These are phyloP conservation scores for Tulasnella sp. DNA, from an alignment of 768 basidiomycete genomes.

Conservation along the genomic window DNA sequence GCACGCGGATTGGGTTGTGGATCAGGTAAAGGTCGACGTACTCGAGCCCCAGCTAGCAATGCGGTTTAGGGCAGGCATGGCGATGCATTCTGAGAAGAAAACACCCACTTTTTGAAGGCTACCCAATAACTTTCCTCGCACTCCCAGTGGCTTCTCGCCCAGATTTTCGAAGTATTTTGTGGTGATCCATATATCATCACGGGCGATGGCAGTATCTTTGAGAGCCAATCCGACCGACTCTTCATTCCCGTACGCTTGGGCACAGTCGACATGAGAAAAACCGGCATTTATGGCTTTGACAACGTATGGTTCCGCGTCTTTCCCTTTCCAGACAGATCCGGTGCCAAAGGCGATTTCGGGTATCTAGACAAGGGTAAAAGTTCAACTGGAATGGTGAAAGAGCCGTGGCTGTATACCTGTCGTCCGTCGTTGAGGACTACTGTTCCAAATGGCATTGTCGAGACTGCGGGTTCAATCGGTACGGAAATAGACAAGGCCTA, in stretches of 20 bases:
- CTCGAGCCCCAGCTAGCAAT: constrained; percentile 42
- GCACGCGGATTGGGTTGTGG: constrained; percentile 35
- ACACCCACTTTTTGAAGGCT: constrained; percentile 41
- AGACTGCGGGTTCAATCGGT: too few relatives aligned
- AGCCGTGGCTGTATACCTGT: constrained; percentile 21
- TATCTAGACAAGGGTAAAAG: constrained; percentile 38
- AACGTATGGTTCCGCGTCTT: constrained; percentile 44
- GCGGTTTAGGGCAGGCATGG: background rate
- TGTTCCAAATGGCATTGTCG: constrained; percentile 47
- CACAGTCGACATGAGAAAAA: constrained; percentile 34
- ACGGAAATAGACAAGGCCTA: too few relatives aligned
- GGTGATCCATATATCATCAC: constrained; percentile 50
- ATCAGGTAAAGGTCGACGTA: constrained; percentile 62
- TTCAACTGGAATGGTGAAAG: background rate
- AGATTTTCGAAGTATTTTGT: constrained; percentile 48
- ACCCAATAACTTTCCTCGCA: constrained; percentile 11
- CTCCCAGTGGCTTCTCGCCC: constrained; percentile 20
- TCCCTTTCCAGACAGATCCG: constrained; percentile 49
- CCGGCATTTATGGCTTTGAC: constrained; percentile 47
- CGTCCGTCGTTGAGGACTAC: constrained; percentile 46
- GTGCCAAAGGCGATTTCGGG: constrained; percentile 53
- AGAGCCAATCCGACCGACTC: constrained; percentile 14
- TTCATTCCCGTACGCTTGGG: constrained; percentile 29
- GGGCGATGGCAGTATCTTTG: constrained; percentile 19
- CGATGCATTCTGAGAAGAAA: background rate